A percentile compares a stretch with the other conserved stretches of the same genome.
phyloP scores from a whole-genome alignment of 352 stramenopile genomes.

The Pythium sukuiense region DNA sequence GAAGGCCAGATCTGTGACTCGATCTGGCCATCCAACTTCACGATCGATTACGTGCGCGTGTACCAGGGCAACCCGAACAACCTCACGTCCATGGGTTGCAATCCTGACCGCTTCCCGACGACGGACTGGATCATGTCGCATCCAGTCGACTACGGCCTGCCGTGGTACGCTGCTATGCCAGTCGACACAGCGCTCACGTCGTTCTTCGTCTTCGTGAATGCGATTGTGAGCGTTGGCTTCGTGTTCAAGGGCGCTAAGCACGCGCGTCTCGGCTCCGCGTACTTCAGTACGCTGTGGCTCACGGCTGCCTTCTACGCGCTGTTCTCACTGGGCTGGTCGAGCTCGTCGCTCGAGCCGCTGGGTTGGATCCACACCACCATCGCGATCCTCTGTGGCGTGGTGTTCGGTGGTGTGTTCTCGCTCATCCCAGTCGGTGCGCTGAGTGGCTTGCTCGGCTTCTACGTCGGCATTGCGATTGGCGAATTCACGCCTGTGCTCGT shows the following conservation, averaged over 20 bases:
- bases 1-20: conserved; percentile 93
- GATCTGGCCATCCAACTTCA: conserved; percentile 90
- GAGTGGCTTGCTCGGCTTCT: conserved; percentile 66
- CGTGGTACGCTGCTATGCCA: conserved; percentile 76
- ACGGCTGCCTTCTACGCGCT: conserved; percentile 70
- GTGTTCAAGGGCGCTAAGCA: conserved; percentile 55
- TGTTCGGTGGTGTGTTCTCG: conserved; percentile 69
- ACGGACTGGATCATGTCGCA: conserved; percentile 91
- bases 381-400: conserved; percentile 64
- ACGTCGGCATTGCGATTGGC: conserved; percentile 52
- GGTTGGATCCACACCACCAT: conserved; percentile 71
- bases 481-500: conserved; percentile 72
- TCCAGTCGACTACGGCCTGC: conserved; percentile 78
- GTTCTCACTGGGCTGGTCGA: conserved; percentile 46
- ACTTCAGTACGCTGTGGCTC: conserved; percentile 62
- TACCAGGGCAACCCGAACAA: conserved; percentile 92
- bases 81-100: conserved; percentile 93
- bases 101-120: conserved; percentile 89
- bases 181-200: conserved; percentile 45
- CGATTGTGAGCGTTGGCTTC: conserved; percentile 51
- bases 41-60: conserved; percentile 94
- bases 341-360: conserved; percentile 31
- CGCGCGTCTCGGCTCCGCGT: conserved; percentile 49
- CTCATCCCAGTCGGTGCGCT: conserved; percentile 60
- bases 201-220: conserved; percentile 64